A percentile compares a stretch with the other conserved stretches of the same genome.
Evolutionary conservation across 768 basidiomycete species (phyloP).

Genomic region (Gloeopeniophorella convolvens): DNA sequence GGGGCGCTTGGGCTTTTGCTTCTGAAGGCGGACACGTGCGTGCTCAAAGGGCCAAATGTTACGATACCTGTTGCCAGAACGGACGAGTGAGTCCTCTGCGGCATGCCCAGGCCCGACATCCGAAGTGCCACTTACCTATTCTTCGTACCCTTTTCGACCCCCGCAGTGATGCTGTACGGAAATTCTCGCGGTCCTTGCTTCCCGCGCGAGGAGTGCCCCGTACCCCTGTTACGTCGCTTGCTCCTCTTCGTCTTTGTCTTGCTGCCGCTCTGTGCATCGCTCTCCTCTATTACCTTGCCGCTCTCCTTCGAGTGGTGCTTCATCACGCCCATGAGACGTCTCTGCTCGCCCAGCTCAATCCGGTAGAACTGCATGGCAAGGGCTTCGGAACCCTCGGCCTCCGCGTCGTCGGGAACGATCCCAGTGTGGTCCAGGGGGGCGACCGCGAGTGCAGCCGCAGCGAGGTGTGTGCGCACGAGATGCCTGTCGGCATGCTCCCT

Average conservation of each 20-base stretch:
- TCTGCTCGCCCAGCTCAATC: constrained; percentile 88
- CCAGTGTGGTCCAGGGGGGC: constrained; percentile 2
- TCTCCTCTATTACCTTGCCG: constrained; percentile 23
- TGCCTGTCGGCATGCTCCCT: neutral
- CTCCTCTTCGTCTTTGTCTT: constrained; percentile 19
- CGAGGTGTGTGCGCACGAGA: neutral
- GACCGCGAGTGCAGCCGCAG: neutral
- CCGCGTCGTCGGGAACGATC: constrained; percentile 4
- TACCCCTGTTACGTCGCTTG: constrained; percentile 22
- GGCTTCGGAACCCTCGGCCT: constrained; percentile 64
- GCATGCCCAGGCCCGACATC: neutral
- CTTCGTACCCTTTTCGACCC: constrained; percentile 89
- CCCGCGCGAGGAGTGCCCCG: constrained; percentile 13
- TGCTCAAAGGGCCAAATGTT: constrained; percentile 99
- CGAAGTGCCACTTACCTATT: constrained; percentile 57
- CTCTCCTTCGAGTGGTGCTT: constrained; percentile 76
- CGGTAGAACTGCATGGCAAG: constrained; percentile 92
- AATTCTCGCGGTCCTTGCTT: constrained; percentile 33
- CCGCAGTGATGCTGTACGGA: constrained; percentile 93
- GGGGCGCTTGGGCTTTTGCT: constrained; percentile 12
- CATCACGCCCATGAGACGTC: constrained; percentile 85
- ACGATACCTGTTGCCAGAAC: constrained; percentile 55
- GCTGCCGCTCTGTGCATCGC: constrained; percentile 3
- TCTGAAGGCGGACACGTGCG: constrained; percentile 69
- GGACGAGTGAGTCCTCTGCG: neutral